Evolutionary conservation across 441 rosid genomes (phyloP), one percentile per base, ranked within the genome.

Genomic region (Eruca vesicaria): DNA sequence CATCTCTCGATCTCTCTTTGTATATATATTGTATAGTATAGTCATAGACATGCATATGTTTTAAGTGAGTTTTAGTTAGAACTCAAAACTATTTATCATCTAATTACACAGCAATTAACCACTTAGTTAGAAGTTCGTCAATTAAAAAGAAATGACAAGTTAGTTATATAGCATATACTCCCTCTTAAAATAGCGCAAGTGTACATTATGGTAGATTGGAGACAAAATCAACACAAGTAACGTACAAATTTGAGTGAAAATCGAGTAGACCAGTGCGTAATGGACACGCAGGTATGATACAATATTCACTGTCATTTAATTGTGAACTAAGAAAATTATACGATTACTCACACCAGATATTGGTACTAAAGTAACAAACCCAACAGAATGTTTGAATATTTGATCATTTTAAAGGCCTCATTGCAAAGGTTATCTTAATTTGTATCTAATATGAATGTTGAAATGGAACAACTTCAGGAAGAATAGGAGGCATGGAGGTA

Each of bases 401-500:
- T 43, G 62, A 43, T 6, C 57, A 18, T 59, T 16, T 45, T 12
- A 60, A 59, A 31, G 31, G 31, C 41, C 4, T 36, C 1, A 7
- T 28, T 58, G 16, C 28, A 20, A 20, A 19, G 1, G n/a, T 19
- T 20, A 31, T 61, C 52, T 19, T 71, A 10, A 31, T 20, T 1
- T 45, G 0, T 14, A 6, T 32, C 6, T 63, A 20, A 28, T 43
- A 32, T 32, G 41, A 43, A 43, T 57, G 58, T 57, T 59, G 29
- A 29, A 52, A 48, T 70, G 33, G 43, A 23, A n/a, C 15, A n/a
- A 1, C 14, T n/a, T 19, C 21, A 68, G 74, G 65, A 63, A 56
- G 66, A 57, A 21, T 59, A 14, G 33, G 60, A 53, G 76, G 41
- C 7, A 16, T 35, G 66, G 69, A 31, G 76, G 83, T 45, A 7